Evolutionary conservation across 345 rosid genomes (phyloP), one percentile per base, ranked within the genome.

Genomic region (Erysimum cheiranthoides): DNA sequence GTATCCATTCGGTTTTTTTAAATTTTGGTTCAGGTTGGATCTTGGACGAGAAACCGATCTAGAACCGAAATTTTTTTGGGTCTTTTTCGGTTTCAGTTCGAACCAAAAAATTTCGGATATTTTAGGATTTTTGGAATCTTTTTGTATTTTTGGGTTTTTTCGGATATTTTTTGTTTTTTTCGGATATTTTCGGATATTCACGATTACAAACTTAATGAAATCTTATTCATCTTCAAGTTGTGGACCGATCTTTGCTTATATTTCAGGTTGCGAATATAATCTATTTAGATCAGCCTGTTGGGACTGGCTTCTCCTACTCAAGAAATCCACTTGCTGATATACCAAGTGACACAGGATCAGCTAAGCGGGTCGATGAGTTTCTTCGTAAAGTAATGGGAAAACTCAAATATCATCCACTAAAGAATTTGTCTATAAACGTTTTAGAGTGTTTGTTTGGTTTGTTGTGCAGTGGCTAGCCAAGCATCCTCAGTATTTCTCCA

Each of bases 271-370:
- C 93, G 2, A 88, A 80, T 80, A 75, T 92, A 51, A 81, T 88
- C 68, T 87, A 82, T 66, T 64, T 89, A n/a, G 97, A 89, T 74
- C 79, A 84, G 40, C 97, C 93, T 7, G 88, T 85, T 8, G 90
- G 93, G 11, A 84, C 89, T 35, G 96, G 92, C 28, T 92, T 86
- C 82, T 92, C 97, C 18, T 92, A 82, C 21, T 61, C 90, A 38
- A 78, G 28, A 78, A 83, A 73, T 63, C 39, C 17, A 7, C 21
- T 21, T 42, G 80, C 85, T 36, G 66, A 78, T 61, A 71, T 6
- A 27, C 61, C 83, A 6, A 78, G 90, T 38, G 91, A 91, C 53
- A 68, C 68, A 42, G 60, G 14, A 34, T 87, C 82, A 74, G 76
- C 80, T 65, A 74, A 71, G 2, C 80, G 82, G 16, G 69, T 82